Evolutionary conservation across 768 basidiomycete genomes (phyloP), one percentile per base, ranked within the genome.

Genomic region (Suillus bovinus): DNA sequence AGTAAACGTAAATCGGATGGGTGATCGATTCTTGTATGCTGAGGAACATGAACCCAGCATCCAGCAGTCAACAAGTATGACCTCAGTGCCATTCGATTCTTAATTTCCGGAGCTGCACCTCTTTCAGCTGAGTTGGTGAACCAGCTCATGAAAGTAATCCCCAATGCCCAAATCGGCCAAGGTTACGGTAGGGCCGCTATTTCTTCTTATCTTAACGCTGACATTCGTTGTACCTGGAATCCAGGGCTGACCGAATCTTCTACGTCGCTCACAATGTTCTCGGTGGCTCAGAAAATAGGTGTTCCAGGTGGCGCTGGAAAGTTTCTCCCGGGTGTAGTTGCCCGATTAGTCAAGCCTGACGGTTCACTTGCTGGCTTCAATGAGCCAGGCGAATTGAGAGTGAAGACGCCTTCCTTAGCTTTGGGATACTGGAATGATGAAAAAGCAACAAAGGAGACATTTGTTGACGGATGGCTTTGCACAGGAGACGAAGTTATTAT

Each of bases 381-480:
- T 59, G 88, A 90, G 64, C 70, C 80, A 4, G 89, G 89, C 0
- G 87, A 91, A 70, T 74, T 91, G 9, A 70, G 82, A 13, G 74
- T 87, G 39, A 82, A 72, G 36, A 68, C 72, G 10, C 78, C 80
- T 4, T 74, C 78, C 8, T 63, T 73, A 74, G 83, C 75, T 1
- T 63, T 79, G 11, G 75, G 79, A 7, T 81, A 90, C 71, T 74
- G 78, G 59, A 83, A 86, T 59, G 86, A 89, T 64, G 75, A 73
- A 27, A 70, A 84, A 71, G 88, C 88, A 42, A 90, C 89, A 6
- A 82, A 78, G 58, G 87, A 90, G 63, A 87, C 86, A 0, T 91
- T 90, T 69, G 64, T 85, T 17, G 80, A 89, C 63, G 89, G 89
- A 86, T 91, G 87, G 88, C 78, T 90, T 4, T 79, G 78, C 59